Percentiles rank a stretch among this genome's conserved stretches.
Evolutionary conservation across 345 rosid genomes (phyloP).

Genomic region (Excoecaria cochinchinensis): DNA sequence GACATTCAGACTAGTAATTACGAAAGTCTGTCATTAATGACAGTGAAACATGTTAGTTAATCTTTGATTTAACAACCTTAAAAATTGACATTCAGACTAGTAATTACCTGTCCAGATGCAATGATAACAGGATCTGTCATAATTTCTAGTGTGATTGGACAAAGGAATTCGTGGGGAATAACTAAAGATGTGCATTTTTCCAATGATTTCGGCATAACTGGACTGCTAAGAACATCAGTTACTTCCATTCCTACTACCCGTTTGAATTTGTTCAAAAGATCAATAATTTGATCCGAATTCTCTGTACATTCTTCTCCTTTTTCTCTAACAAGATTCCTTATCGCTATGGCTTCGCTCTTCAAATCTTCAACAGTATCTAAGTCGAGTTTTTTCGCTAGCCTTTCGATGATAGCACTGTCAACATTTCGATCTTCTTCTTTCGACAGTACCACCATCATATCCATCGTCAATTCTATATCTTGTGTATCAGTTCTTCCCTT

Average conservation of each 20-base stretch:
- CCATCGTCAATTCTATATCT: constrained; percentile 67
- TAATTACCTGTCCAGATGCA: constrained; percentile 65
- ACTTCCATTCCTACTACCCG: constrained; percentile 46
- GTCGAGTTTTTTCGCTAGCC: constrained; percentile 57
- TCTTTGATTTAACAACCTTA: background rate
- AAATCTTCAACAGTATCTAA: constrained; percentile 49
- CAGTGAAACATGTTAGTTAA: background rate
- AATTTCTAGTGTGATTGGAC: constrained; percentile 57
- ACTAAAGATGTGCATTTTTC: constrained; percentile 38
- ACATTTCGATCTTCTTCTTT: constrained; percentile 47
- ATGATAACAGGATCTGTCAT: constrained; percentile 68
- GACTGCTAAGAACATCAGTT: constrained; percentile 33
- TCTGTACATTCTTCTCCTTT: constrained; percentile 42
- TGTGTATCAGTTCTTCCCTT: constrained; percentile 54
- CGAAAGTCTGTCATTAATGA: no score
- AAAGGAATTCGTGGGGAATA: constrained; percentile 55
- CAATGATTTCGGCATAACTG: constrained; percentile 31
- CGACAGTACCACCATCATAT: constrained; percentile 56
- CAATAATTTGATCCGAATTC: constrained; percentile 35
- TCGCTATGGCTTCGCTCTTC: constrained; percentile 44
- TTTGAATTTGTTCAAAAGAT: constrained; percentile 49
- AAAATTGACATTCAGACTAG: background rate
- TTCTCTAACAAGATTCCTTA: constrained; percentile 36
- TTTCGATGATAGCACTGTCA: constrained; percentile 51
- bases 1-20: constrained; percentile 16